A percentile compares a stretch with the other conserved stretches of the same genome.
phyloP scores from a whole-genome alignment of 2,329 filamentous ascomycete genomes.

The Fusarium dlaminii region DNA sequence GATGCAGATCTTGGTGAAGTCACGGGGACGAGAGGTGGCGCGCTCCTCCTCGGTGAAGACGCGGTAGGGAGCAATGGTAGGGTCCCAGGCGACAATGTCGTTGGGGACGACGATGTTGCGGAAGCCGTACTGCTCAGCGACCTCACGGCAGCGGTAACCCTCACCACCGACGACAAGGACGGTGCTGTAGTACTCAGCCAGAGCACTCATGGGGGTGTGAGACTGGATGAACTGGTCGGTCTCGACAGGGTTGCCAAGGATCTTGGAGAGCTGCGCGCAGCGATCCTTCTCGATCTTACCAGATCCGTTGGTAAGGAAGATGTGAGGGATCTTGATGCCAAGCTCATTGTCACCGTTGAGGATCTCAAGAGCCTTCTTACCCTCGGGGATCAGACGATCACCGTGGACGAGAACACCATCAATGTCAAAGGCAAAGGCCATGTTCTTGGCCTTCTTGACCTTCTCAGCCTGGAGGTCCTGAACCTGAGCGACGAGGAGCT shows the following conservation, averaged over 20 bases:
- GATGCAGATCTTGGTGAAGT: slow-evolving; percentile 81
- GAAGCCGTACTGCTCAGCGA: slow-evolving; percentile 73
- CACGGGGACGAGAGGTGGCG: slow-evolving; percentile 71
- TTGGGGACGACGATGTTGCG: slow-evolving; percentile 82
- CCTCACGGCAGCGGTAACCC: slow-evolving; percentile 71
- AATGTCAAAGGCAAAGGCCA: slow-evolving; percentile 84
- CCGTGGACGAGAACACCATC: slow-evolving; percentile 90
- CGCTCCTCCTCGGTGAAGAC: slow-evolving; percentile 70
- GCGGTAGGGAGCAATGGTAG: slow-evolving; percentile 83
- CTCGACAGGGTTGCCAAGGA: slow-evolving; percentile 39
- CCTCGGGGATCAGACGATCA: slow-evolving; percentile 79
- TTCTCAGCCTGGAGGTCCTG: slow-evolving; percentile 74
- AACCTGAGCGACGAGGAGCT: slow-evolving; percentile 75
- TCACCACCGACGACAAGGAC: slow-evolving; percentile 81
- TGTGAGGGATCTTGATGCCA: slow-evolving; percentile 86
- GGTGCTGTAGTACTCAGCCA: slow-evolving; percentile 80
- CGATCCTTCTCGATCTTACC: slow-evolving; percentile 89
- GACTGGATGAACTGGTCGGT: slow-evolving; percentile 75
- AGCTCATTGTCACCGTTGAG: slow-evolving; percentile 78
- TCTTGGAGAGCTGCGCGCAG: slow-evolving; percentile 76
- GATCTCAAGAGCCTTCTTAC: slow-evolving; percentile 73
- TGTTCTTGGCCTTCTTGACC: slow-evolving; percentile 76
- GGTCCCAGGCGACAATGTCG: slow-evolving; percentile 79
- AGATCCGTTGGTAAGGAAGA: slow-evolving; percentile 91
- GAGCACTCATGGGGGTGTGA: slow-evolving; percentile 80